Conservation (phyloP, 1,139 yeast species). For the Arxiozyma heterogenica region DNA sequence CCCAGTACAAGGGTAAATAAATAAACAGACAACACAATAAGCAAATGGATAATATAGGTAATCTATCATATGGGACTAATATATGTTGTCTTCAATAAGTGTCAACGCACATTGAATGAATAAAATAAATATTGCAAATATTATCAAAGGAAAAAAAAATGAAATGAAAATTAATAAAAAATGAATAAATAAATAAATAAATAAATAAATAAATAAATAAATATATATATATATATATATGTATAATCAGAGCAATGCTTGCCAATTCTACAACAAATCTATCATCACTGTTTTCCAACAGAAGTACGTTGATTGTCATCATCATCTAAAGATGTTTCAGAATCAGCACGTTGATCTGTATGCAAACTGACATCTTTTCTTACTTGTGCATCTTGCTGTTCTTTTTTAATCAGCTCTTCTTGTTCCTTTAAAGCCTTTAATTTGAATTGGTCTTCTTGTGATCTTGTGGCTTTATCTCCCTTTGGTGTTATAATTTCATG, state of each 20-base stretch:
- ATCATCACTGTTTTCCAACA: not conserved
- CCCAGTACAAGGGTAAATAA: too few species aligned
- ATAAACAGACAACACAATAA: too few species aligned
- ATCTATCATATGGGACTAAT: too few species aligned
- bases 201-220: too few species aligned
- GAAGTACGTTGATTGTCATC: constrained; percentile 34
- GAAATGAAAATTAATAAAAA: too few species aligned
- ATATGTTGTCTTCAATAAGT: too few species aligned
- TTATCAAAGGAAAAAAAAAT: too few species aligned
- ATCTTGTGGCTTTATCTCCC: constrained; percentile 4
- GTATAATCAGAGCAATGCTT: not conserved
- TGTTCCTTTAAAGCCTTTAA: constrained; percentile 90
- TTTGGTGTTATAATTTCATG: constrained; percentile 30
- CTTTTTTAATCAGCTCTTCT: constrained; percentile 87
- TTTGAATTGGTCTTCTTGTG: constrained; percentile 49
- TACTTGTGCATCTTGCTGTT: constrained; percentile 70
- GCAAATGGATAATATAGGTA: too few species aligned
- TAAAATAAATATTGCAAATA: too few species aligned
- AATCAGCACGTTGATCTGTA: constrained; percentile 59
- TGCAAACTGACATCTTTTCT: constrained; percentile 35
- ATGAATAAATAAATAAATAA: too few species aligned
- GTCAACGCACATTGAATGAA: too few species aligned
- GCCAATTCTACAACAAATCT: not conserved
- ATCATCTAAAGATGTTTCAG: constrained; percentile 63
- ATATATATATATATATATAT: too few species aligned